Base-by-base conservation (phyloP, 2,329 filamentous ascomycete species). In the Elsinoe arachidis region DNA sequence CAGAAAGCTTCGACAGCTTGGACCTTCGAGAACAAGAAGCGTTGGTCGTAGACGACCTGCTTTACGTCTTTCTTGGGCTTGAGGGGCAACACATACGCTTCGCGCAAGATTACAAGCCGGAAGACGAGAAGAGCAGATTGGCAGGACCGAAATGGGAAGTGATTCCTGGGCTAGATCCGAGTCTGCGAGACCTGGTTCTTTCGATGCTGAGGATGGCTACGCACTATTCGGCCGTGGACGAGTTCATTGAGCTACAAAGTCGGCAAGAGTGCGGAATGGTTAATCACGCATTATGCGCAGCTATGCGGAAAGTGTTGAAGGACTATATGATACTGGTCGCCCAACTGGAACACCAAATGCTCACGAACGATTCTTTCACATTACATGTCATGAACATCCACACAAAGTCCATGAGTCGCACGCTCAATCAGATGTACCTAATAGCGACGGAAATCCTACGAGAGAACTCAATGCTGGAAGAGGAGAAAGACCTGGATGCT, bases 21-120 rank as follows among this genome's bases (percentile, higher is more conserved):
- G 84, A 84, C 0, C 75, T 95, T 26, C 87, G 95, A 62, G 81
- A 82, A 2, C 93, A 99, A 70, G 93, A 99, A 73, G 82, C 84
- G 21, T 87, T 84, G 7, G 86, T 99, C 47, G 78, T 97, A 43
- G 91, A 96, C 64, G 93, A 99, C 65, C 74, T 99, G 14, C 73
- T 97, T 35, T 96, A 92, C 68, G 90, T 95, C 4, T 95, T 97
- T 65, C 96, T 99, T 91, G 93, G 93, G 21, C 96, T 90, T 62
- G 93, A 99, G 72, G 93, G 93, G n/a, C 90, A 96, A 70, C 97
- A 97, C 69, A 88, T 99, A 61, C 87, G 89, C 57, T 97, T 90
- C 68, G 81, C 81, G 59, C 87, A 89, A 63, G 81, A 82, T 7
- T 97, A 95, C 69, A 85, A 96, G 64, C 90, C 91, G 0, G 76